Percentiles rank a stretch among this genome's conserved stretches.
phyloP scores from a whole-genome alignment of 2,329 filamentous ascomycete genomes.

The Chaetomium olivaceum region DNA sequence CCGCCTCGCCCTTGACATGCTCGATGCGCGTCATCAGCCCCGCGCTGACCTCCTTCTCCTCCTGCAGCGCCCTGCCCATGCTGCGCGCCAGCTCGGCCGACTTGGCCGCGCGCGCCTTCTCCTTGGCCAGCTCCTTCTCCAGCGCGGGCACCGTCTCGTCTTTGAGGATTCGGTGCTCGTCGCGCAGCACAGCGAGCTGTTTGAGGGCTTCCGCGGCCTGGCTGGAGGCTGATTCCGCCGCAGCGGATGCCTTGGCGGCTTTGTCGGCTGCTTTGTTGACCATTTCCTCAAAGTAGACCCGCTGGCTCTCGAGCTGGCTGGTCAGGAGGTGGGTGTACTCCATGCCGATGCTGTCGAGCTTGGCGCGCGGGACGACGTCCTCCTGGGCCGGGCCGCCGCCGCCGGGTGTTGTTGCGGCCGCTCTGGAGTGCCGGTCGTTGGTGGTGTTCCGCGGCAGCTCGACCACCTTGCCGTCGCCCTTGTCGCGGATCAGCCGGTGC shows the following conservation, averaged over 20 bases:
- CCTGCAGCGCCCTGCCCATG: constrained; percentile 73
- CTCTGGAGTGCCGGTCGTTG: constrained; percentile 29
- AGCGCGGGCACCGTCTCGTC: constrained; percentile 63
- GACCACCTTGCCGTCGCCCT: constrained; percentile 87
- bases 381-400: constrained; percentile 46
- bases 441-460: constrained; percentile 65
- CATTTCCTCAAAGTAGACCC: constrained; percentile 91
- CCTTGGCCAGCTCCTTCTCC: constrained; percentile 71
- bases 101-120: constrained; percentile 67
- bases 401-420: background rate
- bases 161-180: constrained; percentile 53
- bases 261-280: constrained; percentile 88
- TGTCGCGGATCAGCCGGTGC: constrained; percentile 90
- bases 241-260: constrained; percentile 69
- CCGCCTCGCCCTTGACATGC: constrained; percentile 62
- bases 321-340: constrained; percentile 95
- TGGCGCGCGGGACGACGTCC: constrained; percentile 70
- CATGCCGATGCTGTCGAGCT: constrained; percentile 75
- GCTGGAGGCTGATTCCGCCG: constrained; percentile 62
- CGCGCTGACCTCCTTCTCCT: constrained; percentile 83
- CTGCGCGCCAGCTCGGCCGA: constrained; percentile 74
- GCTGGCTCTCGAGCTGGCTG: constrained; percentile 88
- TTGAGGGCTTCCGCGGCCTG: constrained; percentile 52
- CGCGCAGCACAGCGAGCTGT: constrained; percentile 55
- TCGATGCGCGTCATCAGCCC: constrained; percentile 81